A percentile compares a stretch with the other conserved stretches of the same genome.
Evolutionary conservation across 139 green algal species (phyloP).

Genomic region (Micractinium sp.): DNA sequence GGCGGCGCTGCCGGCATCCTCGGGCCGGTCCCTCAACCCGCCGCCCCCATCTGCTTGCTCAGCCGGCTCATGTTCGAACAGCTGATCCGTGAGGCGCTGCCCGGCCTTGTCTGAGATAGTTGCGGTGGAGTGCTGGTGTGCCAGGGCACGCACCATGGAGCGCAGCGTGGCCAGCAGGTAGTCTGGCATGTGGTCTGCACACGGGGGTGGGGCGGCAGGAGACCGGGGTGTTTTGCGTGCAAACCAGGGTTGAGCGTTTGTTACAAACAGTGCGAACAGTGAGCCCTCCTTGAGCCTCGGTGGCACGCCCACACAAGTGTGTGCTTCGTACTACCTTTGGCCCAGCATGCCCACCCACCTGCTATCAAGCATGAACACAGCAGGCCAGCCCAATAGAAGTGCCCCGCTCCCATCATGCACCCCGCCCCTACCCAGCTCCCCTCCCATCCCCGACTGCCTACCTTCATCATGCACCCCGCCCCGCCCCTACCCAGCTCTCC

Average conservation of each 20-base stretch:
- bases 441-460: too few species aligned
- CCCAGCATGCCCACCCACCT: background rate
- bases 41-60: background rate
- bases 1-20: background rate
- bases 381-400: background rate
- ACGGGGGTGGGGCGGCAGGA: too few species aligned
- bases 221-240: too few species aligned
- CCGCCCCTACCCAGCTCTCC: too few species aligned
- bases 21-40: background rate
- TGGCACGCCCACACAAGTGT: background rate
- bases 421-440: background rate
- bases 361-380: too few species aligned
- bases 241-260: too few species aligned
- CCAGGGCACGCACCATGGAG: slow-evolving; percentile 2
- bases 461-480: too few species aligned
- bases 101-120: slow-evolving; percentile 11
- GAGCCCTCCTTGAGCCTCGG: too few species aligned
- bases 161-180: slow-evolving; percentile 48
- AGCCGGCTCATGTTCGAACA: background rate
- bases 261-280: too few species aligned
- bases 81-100: background rate
- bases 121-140: slow-evolving; percentile 7
- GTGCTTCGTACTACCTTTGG: background rate
- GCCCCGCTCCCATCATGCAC: background rate
- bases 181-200: slow-evolving; percentile 67